Base-by-base conservation (phyloP, 2,329 filamentous ascomycete species). In the Aspergillus pseudonomiae region DNA sequence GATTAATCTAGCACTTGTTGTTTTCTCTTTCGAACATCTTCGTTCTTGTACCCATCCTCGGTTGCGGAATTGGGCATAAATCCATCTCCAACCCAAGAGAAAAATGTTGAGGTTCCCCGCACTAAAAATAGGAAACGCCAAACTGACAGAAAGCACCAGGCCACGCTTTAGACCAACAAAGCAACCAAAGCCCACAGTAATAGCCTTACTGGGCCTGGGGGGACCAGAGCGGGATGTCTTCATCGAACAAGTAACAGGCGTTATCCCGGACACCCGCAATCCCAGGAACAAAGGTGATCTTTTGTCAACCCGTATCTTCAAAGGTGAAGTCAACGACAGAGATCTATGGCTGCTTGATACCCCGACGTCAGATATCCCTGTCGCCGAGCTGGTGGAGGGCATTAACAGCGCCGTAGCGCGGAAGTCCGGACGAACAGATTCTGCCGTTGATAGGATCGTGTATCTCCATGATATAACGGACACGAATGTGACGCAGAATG, bases 401-500 rank as follows among this genome's bases (percentile, higher is more conserved):
- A 39, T 55, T 28, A 26, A 4, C n/a, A 26, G 19, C 6, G 32
- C 52, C 21, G 11, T 55, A 11, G 21, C 19, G 6, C 52, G 52
- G n/a, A 19, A 54, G n/a, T 54, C 52, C 21, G 52, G 52, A 39
- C 32, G 14, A 32, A 24, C 6, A 12, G 14, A 26, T 26, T 19
- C 24, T 39, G 6, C 30, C 21, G 34, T 55, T 26, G 32, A 55
- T 55, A 32, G 52, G 32, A 32, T 39, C 19, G 32, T 55, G 21
- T 55, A 24, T 26, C 52, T 55, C 11, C 32, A 55, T 24, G 52
- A 55, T 39, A 55, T 55, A 39, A 55, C 52, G 32, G 52, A 55
- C 14, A 19, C 21, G 14, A 26, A 24, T 14, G 34, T 24, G 21
- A 26, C n/a, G n/a, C 10, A 26, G 16, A 39, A 24, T 26, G 52